A percentile compares a stretch with the other conserved stretches of the same genome.
These are phyloP conservation scores for Omphalotus olearius DNA, from an alignment of 1,284 basidiomycete genomes.

Conservation along the genomic window DNA sequence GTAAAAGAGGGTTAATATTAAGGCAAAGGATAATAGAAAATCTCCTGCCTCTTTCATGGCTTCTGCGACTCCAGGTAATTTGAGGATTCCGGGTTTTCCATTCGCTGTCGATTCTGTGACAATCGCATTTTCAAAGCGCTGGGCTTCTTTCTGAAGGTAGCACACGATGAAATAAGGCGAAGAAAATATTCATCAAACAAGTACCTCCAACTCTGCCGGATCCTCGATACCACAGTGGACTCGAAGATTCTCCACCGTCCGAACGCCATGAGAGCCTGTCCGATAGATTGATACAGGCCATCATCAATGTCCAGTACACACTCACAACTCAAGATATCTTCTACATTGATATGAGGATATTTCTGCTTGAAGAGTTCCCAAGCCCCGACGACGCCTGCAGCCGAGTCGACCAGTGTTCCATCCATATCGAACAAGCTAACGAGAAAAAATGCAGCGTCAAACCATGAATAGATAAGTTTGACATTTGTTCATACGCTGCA, in stretches of 20 bases:
- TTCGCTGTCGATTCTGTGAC: conserved; percentile 48
- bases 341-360: conserved; percentile 61
- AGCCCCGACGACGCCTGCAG: conserved; percentile 68
- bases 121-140: conserved; percentile 67
- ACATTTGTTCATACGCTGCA: conserved; percentile 42
- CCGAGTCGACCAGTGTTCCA: conserved; percentile 73
- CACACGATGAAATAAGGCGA: not conserved
- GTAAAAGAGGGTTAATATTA: not conserved
- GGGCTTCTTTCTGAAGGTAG: conserved; percentile 48
- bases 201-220: conserved; percentile 62
- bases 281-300: not conserved
- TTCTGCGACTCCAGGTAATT: conserved; percentile 55
- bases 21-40: not conserved
- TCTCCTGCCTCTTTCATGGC: conserved; percentile 47
- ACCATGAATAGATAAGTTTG: not conserved
- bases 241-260: conserved; percentile 75
- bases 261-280: conserved; percentile 76
- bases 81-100: conserved; percentile 54
- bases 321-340: conserved; percentile 59
- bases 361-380: conserved; percentile 63
- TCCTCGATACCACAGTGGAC: conserved; percentile 69
- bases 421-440: conserved; percentile 75
- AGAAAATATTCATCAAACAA: conserved; percentile 4
- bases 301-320: conserved; percentile 1
- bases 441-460: not conserved